phyloP scores from a whole-genome alignment of 2,329 filamentous ascomycete species.

The Aspergillus sp. region DNA sequence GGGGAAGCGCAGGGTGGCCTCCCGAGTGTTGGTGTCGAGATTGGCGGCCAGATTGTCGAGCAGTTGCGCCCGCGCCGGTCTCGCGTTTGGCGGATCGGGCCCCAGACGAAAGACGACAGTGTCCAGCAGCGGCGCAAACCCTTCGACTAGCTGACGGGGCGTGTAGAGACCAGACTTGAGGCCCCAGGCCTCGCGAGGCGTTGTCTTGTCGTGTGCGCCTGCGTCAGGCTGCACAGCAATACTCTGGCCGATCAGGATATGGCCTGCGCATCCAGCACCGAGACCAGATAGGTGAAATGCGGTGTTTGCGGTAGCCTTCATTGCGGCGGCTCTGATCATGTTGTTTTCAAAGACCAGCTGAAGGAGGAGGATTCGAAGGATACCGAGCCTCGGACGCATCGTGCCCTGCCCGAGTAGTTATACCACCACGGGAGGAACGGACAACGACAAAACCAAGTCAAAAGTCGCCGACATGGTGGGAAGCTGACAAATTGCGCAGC shows the following conservation, averaged over 20 bases:
- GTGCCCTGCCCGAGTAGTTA: slow-evolving; percentile 2
- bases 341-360: background rate
- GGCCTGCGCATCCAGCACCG: background rate
- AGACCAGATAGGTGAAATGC: slow-evolving; percentile 2
- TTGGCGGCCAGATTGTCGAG: slow-evolving; percentile 20
- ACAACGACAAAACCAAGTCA: background rate
- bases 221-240: background rate
- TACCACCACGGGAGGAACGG: background rate
- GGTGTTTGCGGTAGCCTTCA: slow-evolving; percentile 1
- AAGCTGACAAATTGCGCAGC: background rate
- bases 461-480: too few species aligned
- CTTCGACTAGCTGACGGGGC: slow-evolving; percentile 18
- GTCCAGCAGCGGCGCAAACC: slow-evolving; percentile 20
- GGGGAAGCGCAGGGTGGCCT: slow-evolving; percentile 15
- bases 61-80: slow-evolving; percentile 9
- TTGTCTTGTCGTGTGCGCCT: background rate
- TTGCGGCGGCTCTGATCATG: background rate
- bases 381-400: background rate
- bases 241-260: slow-evolving; percentile 2
- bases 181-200: slow-evolving; percentile 12
- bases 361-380: background rate
- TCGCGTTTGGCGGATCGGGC: slow-evolving; percentile 5
- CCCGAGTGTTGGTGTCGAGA: slow-evolving; percentile 17
- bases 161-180: slow-evolving; percentile 19
- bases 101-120: slow-evolving; percentile 15